Base-by-base conservation (phyloP, 2,329 filamentous ascomycete species). In the Acarospora socialis region DNA sequence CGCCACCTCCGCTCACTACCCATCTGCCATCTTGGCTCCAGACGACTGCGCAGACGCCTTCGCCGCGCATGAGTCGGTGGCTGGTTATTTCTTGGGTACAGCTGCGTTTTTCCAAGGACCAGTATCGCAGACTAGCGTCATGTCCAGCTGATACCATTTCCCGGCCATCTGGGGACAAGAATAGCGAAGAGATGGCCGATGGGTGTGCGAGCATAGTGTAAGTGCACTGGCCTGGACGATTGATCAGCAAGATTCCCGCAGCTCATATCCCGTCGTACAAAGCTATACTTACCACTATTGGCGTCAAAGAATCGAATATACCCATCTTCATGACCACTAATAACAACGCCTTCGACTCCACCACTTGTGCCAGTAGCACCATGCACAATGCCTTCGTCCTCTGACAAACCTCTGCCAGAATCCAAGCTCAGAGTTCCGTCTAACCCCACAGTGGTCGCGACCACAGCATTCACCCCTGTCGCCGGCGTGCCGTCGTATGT, bases 131-230 rank as follows among this genome's bases (percentile, higher is more conserved):
- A 35, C 81, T 90, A 32, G 87, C 87, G 52, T 98, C 90, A 54
- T 98, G 90, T 14, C 90, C 90, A 1, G 84, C 90, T 27, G 84
- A 94, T 29, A 98, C 87, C 7, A 94, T 77, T 61, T 98, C 90
- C 36, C 79, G 77, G 27, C 87, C 86, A 50, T 95, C 87, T 9
- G 87, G 90, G 44, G 83, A 93, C 13, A 98, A 70, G 0, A 83
- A 92, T 4, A 98, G 68, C 16, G 81, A 79, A 2, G 90, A 92
- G 43, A 98, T 94, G 35, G 90, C 78, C 3, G 86, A 80, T 1
- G 90, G 84, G 47, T 98, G 90, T 4, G 90, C 90, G 37, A 95
- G 73, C 90, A 98, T 98, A 49, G 81, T 92, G 59, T 98, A 98
- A 42, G 90, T 95, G 60, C 86, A 94, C 83, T 98, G 90, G 35